A percentile compares a stretch with the other conserved stretches of the same genome.
These are phyloP conservation scores for Cruciata laevipes DNA, from an alignment of 257 asterid genomes.

Conservation along the genomic window DNA sequence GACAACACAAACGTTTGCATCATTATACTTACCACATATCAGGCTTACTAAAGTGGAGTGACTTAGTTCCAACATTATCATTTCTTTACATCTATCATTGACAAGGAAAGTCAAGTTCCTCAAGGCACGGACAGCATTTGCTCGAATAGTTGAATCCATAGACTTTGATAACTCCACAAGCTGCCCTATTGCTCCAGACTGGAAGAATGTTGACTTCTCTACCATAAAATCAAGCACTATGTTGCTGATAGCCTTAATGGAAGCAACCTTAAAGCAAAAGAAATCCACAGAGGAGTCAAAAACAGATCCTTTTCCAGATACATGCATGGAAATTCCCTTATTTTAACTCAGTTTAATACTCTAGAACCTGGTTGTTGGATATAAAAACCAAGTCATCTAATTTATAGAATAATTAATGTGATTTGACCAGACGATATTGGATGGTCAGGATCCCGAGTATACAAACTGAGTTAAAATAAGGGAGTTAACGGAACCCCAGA, in stretches of 20 bases:
- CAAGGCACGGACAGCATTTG: slow-evolving; percentile 66
- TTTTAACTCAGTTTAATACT: too few relatives aligned
- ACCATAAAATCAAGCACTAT: slow-evolving; percentile 62
- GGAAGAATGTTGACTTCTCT: slow-evolving; percentile 48
- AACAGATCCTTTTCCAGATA: not conserved
- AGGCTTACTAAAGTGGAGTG: slow-evolving; percentile 60
- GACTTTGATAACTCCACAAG: slow-evolving; percentile 83
- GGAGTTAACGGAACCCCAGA: not conserved
- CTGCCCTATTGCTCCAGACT: slow-evolving; percentile 73
- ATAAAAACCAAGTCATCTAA: too few relatives aligned
- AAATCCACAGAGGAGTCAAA: not conserved
- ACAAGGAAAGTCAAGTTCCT: slow-evolving; percentile 74
- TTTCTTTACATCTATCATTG: slow-evolving; percentile 64
- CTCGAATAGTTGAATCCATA: slow-evolving; percentile 67
- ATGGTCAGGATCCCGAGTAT: too few relatives aligned
- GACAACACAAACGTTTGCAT: not conserved
- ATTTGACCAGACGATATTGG: too few relatives aligned
- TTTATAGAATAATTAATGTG: too few relatives aligned
- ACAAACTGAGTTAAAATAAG: too few relatives aligned
- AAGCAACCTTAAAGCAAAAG: slow-evolving; percentile 53
- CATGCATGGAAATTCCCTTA: not conserved
- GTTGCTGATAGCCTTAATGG: slow-evolving; percentile 80
- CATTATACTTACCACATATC: slow-evolving; percentile 48
- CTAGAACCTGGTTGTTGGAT: too few relatives aligned
- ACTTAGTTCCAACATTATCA: slow-evolving; percentile 62